A percentile compares a stretch with the other conserved stretches of the same genome.
Conservation (phyloP, 352 stramenopile species). For the Phytophthora pistaciae region DNA sequence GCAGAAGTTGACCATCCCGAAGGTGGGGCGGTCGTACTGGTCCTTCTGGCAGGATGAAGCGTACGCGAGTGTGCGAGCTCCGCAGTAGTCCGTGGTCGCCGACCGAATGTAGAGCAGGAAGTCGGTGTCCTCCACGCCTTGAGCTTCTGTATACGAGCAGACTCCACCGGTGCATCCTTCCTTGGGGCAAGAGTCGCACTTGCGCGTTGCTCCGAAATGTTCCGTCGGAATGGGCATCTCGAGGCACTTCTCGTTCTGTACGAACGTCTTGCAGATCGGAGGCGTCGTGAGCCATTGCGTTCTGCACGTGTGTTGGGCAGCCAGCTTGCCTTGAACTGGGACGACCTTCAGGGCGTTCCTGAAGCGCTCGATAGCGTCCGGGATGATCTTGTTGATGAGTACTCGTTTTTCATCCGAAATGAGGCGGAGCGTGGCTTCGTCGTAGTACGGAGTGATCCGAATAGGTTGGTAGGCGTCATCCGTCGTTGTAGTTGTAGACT, state of each 20-base stretch:
- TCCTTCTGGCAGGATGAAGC: conserved; percentile 86
- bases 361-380: conserved; percentile 75
- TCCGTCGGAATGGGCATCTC: conserved; percentile 76
- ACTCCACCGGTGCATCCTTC: conserved; percentile 48
- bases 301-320: conserved; percentile 67
- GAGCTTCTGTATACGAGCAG: conserved; percentile 44
- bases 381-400: conserved; percentile 67
- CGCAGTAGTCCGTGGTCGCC: conserved; percentile 58
- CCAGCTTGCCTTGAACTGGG: conserved; percentile 68
- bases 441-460: conserved; percentile 80
- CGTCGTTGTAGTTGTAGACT: conserved; percentile 26
- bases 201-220: conserved; percentile 64
- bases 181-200: conserved; percentile 56
- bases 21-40: conserved; percentile 85
- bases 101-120: conserved; percentile 82
- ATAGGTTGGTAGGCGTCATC: conserved; percentile 55
- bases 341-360: conserved; percentile 61
- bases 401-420: conserved; percentile 51
- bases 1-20: conserved; percentile 89
- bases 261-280: conserved; percentile 60
- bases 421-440: conserved; percentile 56
- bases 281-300: conserved; percentile 66
- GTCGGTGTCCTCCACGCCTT: conserved; percentile 60
- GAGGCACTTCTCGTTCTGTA: conserved; percentile 63
- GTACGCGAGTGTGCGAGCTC: conserved; percentile 68